Evolutionary conservation across 441 rosid species (phyloP), one percentile per base, ranked within the genome.

Genomic region (Arabidopsis hybrid): DNA sequence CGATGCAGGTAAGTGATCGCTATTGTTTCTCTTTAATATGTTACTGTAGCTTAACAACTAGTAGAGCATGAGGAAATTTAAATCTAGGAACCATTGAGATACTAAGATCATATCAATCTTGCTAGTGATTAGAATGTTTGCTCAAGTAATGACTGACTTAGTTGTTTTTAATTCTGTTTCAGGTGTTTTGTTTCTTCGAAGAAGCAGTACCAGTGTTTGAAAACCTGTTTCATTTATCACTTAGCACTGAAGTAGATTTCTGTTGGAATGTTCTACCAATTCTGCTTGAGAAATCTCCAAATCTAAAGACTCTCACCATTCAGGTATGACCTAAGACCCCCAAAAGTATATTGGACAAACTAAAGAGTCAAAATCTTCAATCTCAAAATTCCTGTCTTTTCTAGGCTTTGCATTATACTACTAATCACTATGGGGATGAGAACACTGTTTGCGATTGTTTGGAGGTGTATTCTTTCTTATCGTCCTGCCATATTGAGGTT

Each of bases 261-360:
- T 55, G 60, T 31, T 31, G 60, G 38, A 0, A 7, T 26, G 5
- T 5, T 53, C 4, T 46, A 3, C 21, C 4, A 46, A 46, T 14
- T 14, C 21, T 46, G 10, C 51, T 46, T 46, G 14, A 46, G 21
- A 55, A 40, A 31, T 55, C 26, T 67, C 62, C 72, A 10, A 67
- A 67, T 42, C 55, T 68, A 17, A 7, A 42, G 53, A 55, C 53
- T 42, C 72, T 68, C 55, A 42, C 56, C 64, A 4, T 55, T 7
- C 53, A 56, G 42, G 63, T 67, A 39, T 52, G 38, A 62, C 39
- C 8, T 2, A n/a, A 43, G 6, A 49, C 65, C 10, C 16, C 18
- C 50, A n/a, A 60, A 11, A 39, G 49, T 10, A 39, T 46, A 40
- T 60, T 40, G 65, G 35, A 40, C 10, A 13, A 61, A 42, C 51